Conservation (phyloP, 2,329 filamentous ascomycete species). For the Alternaria longipes region DNA sequence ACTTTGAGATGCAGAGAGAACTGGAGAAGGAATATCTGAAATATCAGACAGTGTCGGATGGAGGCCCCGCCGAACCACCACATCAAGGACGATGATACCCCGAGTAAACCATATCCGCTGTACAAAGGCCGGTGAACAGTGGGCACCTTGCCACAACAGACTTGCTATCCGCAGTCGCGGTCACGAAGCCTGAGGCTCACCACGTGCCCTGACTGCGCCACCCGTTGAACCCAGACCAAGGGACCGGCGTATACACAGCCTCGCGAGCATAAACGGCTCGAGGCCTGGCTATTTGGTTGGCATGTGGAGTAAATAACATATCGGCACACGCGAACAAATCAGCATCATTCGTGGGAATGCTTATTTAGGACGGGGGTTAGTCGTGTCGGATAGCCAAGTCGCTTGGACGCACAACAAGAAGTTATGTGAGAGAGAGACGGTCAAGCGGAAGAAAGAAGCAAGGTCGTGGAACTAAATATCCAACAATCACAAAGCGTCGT, state of each 20-base stretch:
- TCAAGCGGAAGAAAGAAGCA: neutral
- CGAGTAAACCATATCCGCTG: conserved; percentile 4
- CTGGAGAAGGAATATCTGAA: conserved; percentile 92
- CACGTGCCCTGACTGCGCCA: conserved; percentile 23
- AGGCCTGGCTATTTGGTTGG: neutral
- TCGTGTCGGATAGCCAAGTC: neutral
- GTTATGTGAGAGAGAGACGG: neutral
- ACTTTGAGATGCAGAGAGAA: conserved; percentile 89
- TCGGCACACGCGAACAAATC: neutral
- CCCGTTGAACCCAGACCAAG: conserved; percentile 13
- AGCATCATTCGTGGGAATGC: neutral
- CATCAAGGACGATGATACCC: conserved; percentile 24
- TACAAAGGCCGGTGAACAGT: conserved; percentile 3
- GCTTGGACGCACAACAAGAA: neutral
- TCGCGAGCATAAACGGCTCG: conserved; percentile 3
- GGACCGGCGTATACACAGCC: conserved; percentile 16
- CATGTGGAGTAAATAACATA: neutral
- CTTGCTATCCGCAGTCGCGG: conserved; percentile 1
- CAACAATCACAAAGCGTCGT: neutral
- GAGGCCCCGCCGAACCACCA: conserved; percentile 38
- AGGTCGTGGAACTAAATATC: neutral
- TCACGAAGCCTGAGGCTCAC: conserved; percentile 13
- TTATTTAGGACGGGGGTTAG: neutral
- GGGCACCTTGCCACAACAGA: conserved; percentile 8
- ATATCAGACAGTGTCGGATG: conserved; percentile 75